A percentile compares a stretch with the other conserved stretches of the same genome.
phyloP scores from a whole-genome alignment of 352 stramenopile genomes.

The Phytophthora sansomeana region DNA sequence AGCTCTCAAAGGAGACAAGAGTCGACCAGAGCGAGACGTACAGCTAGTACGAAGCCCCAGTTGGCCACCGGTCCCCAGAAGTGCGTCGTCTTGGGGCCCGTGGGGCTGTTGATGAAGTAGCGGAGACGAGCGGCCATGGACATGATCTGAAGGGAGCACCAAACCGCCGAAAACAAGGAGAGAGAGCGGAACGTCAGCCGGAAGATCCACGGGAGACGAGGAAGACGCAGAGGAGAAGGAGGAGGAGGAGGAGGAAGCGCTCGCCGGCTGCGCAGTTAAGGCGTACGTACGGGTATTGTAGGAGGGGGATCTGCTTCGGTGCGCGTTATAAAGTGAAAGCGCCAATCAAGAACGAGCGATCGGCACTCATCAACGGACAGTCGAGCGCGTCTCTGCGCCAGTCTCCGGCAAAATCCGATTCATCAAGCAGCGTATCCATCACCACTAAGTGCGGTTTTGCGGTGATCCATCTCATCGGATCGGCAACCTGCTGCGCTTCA shows the following conservation, averaged over 20 bases:
- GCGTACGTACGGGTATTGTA: no score
- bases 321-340: conserved; percentile 14
- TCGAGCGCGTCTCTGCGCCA: conserved; percentile 23
- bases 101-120: conserved; percentile 82
- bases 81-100: conserved; percentile 87
- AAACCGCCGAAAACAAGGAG: conserved; percentile 9
- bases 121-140: conserved; percentile 54
- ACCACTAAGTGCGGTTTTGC: conserved; percentile 12
- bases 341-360: conserved; percentile 9
- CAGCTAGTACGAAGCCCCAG: conserved; percentile 88
- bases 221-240: background rate
- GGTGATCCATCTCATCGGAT: conserved; percentile 6
- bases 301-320: conserved; percentile 9
- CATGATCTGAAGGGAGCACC: conserved; percentile 24
- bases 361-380: conserved; percentile 27
- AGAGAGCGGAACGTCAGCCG: conserved; percentile 20
- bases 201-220: conserved; percentile 7
- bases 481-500: background rate
- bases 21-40: conserved; percentile 36
- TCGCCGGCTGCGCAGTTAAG: background rate
- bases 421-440: conserved; percentile 26
- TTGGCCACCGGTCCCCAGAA: conserved; percentile 91
- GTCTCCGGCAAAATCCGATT: background rate
- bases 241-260: background rate
- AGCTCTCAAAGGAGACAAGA: background rate